A percentile compares a stretch with the other conserved stretches of the same genome.
Conservation (phyloP, 1,139 yeast genomes). For the Candida sp. region DNA sequence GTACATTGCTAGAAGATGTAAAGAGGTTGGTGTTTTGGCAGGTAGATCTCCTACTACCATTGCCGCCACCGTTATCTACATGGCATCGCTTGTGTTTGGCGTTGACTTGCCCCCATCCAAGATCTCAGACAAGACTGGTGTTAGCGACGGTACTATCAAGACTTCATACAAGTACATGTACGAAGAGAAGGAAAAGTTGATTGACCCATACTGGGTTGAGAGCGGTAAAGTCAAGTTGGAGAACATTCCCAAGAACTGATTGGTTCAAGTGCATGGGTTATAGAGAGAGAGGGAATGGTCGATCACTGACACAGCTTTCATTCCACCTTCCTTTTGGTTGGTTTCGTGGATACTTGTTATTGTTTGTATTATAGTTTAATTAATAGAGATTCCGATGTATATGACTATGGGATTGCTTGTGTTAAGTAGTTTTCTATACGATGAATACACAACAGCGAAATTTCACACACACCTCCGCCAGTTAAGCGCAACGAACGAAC, state of each 20-base stretch:
- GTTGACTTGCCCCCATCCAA: slow-evolving; percentile 71
- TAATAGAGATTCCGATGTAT: background rate
- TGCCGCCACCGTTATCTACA: slow-evolving; percentile 96
- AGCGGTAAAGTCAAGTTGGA: slow-evolving; percentile 70
- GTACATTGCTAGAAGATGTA: slow-evolving; percentile 86
- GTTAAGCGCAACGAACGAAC: background rate
- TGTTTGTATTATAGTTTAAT: slow-evolving; percentile 3
- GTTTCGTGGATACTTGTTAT: background rate
- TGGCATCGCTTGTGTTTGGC: slow-evolving; percentile 87
- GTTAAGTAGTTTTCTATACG: slow-evolving; percentile 1
- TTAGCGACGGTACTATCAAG: slow-evolving; percentile 96
- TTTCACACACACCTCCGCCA: too few relatives aligned
- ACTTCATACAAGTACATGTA: slow-evolving; percentile 86
- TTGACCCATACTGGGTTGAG: slow-evolving; percentile 83
- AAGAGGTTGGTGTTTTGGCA: slow-evolving; percentile 92
- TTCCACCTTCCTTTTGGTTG: background rate
- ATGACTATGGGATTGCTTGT: too few relatives aligned
- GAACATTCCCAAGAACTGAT: slow-evolving; percentile 53
- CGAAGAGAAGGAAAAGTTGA: slow-evolving; percentile 72
- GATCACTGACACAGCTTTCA: background rate
- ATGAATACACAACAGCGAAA: background rate
- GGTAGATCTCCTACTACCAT: slow-evolving; percentile 98
- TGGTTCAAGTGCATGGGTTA: background rate
- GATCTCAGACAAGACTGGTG: slow-evolving; percentile 96
- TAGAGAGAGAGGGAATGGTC: background rate